Conservation (phyloP, 139 green algal genomes). For the Picochlorum sp. region DNA sequence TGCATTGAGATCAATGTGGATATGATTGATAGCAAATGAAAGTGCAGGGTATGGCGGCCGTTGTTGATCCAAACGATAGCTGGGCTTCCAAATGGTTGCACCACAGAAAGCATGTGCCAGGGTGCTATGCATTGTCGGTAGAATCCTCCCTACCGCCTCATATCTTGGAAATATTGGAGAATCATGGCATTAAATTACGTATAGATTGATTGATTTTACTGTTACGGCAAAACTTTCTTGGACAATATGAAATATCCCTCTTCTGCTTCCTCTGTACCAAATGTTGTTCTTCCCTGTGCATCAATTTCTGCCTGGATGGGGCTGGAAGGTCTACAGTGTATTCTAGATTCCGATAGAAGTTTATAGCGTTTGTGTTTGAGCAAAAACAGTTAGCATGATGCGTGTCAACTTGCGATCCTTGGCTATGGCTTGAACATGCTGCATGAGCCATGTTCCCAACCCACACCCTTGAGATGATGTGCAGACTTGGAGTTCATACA, state of each 20-base stretch:
- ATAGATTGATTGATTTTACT: background rate
- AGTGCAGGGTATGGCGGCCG: constrained; percentile 45
- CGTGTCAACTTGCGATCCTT: constrained; percentile 13
- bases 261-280: no score
- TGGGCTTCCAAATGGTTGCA: constrained; percentile 66
- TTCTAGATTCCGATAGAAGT: constrained; percentile 31
- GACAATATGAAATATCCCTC: background rate
- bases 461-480: constrained; percentile 24
- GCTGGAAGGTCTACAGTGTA: constrained; percentile 19
- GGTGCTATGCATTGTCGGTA: constrained; percentile 42
- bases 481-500: constrained; percentile 39
- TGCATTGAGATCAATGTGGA: background rate
- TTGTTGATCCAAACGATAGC: constrained; percentile 55
- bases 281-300: no score
- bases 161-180: constrained; percentile 18
- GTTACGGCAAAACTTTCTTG: background rate
- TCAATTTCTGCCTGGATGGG: background rate
- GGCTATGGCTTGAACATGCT: constrained; percentile 34
- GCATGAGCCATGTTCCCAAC: constrained; percentile 39
- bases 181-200: constrained; percentile 3
- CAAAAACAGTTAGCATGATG: constrained; percentile 46
- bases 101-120: constrained; percentile 34
- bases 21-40: no score
- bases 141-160: constrained; percentile 12
- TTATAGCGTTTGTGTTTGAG: constrained; percentile 21